These are phyloP conservation scores for Tubosaeta sp. DNA, from an alignment of 768 basidiomycete species.

Conservation along the genomic window DNA sequence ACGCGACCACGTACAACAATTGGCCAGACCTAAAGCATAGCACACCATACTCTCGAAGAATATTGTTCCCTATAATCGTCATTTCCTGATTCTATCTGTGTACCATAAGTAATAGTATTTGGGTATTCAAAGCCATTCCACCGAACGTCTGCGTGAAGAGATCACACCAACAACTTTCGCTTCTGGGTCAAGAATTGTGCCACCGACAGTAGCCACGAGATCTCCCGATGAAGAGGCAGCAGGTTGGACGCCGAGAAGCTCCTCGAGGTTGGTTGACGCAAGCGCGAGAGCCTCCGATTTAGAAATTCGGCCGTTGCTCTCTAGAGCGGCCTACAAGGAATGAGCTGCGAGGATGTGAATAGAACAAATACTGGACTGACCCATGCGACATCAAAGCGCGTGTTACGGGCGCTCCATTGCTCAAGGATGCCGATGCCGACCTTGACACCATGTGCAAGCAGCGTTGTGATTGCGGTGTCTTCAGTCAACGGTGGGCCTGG, in stretches of 20 bases:
- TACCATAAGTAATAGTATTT: not conserved
- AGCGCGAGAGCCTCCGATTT: conserved; percentile 49
- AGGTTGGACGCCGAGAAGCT: conserved; percentile 31
- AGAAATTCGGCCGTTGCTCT: conserved; percentile 35
- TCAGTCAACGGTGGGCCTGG: conserved; percentile 31
- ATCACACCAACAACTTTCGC: conserved; percentile 52
- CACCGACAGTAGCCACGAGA: conserved; percentile 53
- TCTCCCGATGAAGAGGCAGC: conserved; percentile 35
- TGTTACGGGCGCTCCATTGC: conserved; percentile 70
- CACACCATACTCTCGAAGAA: not conserved
- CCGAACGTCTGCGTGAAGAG: conserved; percentile 42
- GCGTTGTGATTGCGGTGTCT: conserved; percentile 52
- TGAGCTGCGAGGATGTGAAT: conserved; percentile 21
- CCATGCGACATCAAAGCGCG: conserved; percentile 81
- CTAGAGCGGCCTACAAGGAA: conserved; percentile 35
- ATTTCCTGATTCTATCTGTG: conserved; percentile 4
- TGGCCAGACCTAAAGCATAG: conserved; percentile 14
- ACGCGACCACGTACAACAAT: conserved; percentile 46
- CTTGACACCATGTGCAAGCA: conserved; percentile 66
- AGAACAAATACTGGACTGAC: conserved; percentile 38
- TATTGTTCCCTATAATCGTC: not conserved
- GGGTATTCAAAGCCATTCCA: conserved; percentile 45
- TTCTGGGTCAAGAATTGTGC: conserved; percentile 45
- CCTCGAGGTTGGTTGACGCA: conserved; percentile 52
- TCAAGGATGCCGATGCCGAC: conserved; percentile 65